Evolutionary conservation across 2,329 filamentous ascomycete genomes (phyloP), one percentile per base, ranked within the genome.

Genomic region (Trichoderma atrobrunneum): DNA sequence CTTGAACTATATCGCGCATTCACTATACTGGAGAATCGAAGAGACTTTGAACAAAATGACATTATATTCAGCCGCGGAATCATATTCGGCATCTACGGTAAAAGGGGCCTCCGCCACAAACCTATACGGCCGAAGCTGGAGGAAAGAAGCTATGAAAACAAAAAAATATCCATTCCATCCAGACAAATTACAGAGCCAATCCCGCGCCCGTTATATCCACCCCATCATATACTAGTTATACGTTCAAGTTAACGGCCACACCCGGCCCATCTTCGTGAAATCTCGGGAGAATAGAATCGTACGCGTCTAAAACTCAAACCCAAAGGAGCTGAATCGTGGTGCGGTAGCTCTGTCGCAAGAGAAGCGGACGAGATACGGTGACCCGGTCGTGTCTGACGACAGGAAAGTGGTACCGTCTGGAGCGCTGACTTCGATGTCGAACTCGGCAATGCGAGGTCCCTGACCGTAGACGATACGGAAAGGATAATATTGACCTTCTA

Each of bases 381-480:
- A 59, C 16, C 59, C 51, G 5, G 51, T 21, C 3, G 28, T 62
- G 4, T 14, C 18, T 5, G 67, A 70, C 12, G 57, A 70, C 57
- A 74, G 39, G 70, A 74, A 74, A 12, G 68, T 71, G 6, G 57
- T 63, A 7, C 70, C 70, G 28, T 67, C 66, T 7, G 70, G 73
- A 7, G 72, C 64, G 7, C 39, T 72, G 14, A 75, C 66, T 3
- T n/a, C 67, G 48, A 75, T 36, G 1, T 24, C 43, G 54, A 75
- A 75, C 14, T 65, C 63, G 14, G 68, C 74, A 12, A 57, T 72
- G 8, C 66, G 56, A 21, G 74, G 74, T 1, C 72, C 72, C 60
- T 75, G 72, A 21, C 70, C 73, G 48, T 68, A 75, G 3, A 75
- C 24, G 24, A 74, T 72, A 6, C 73, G 73, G 24, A 75, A 65